phyloP scores from a whole-genome alignment of 139 green algal species.

The Astrephomene gubernaculifera region DNA sequence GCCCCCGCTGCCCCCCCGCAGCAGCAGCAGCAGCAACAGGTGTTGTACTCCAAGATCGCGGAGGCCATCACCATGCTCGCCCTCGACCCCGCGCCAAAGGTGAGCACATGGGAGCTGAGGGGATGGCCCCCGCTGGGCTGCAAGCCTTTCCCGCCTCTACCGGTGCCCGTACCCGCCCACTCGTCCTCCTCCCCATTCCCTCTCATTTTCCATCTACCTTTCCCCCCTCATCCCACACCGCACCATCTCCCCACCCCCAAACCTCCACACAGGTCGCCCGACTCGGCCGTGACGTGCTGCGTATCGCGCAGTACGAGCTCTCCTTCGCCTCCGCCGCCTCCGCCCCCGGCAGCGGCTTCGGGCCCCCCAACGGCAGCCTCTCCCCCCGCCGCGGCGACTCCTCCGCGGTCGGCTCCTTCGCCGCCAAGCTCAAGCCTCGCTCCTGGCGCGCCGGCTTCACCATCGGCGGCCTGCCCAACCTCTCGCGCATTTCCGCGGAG shows the following conservation, averaged over 20 bases:
- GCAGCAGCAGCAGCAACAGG: constrained; percentile 31
- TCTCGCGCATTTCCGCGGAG: constrained; percentile 11
- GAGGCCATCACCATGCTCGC: constrained; percentile 80
- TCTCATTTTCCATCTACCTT: too few species aligned
- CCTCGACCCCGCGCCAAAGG: constrained; percentile 73
- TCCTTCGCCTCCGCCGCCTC: constrained; percentile 8
- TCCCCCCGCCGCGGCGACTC: constrained; percentile 11
- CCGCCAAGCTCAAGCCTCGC: constrained; percentile 35
- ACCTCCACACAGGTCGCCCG: constrained; percentile 63
- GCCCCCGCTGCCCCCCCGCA: constrained; percentile 29
- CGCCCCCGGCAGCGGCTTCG: background rate
- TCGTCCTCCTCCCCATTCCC: too few species aligned
- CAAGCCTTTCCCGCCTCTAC: too few species aligned
- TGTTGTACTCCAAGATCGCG: constrained; percentile 34
- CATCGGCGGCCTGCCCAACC: constrained; percentile 42
- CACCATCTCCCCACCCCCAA: too few species aligned
- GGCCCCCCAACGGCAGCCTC: constrained; percentile 10
- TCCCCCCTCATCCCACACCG: too few species aligned
- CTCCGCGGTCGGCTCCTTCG: constrained; percentile 12
- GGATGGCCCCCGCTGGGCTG: too few species aligned
- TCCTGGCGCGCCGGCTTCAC: constrained; percentile 43
- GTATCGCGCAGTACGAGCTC: constrained; percentile 71
- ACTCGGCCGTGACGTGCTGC: constrained; percentile 70
- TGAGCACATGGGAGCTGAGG: too few species aligned
- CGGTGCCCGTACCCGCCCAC: too few species aligned